Evolutionary conservation across 495 filamentous ascomycete species (phyloP), one percentile per base, ranked within the genome.

Genomic region (Penicillium samsonianum): DNA sequence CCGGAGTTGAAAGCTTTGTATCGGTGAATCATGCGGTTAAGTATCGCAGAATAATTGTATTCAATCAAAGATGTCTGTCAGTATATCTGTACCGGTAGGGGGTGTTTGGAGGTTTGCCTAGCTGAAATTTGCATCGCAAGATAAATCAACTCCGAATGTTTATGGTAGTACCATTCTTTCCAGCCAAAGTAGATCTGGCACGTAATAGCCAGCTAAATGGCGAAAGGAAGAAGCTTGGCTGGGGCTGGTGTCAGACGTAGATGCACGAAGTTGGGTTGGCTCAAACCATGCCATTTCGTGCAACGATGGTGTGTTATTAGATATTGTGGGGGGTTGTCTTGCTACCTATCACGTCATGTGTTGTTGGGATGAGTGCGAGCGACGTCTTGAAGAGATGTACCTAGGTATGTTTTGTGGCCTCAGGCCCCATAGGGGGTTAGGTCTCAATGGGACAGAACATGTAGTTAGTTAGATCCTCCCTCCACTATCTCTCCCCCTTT

Each of bases 271-370:
- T 22, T 30, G 30, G 28, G 3, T 33, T 3, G 16, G 31, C 7
- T 19, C 1, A 5, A 17, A 23, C 9, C 8, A 50, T 50, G 28
- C 19, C 48, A 50, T 50, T 35, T 37, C 17, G 19, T 3, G 16
- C 26, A 38, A 50, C 22, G 9, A 50, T 50, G 47, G 47, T 50
- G 47, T 50, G 2, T 35, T 37, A 33, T 50, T 35, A 28, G 28
- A 26, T 16, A 50, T 33, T 7, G 5, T n/a, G 7, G 17, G n/a
- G n/a, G 23, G 23, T 25, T 25, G 23, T 25, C 4, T 25, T 25
- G 23, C 4, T 25, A 25, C n/a, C 4, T 25, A 25, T 25, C 23
- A 25, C 23, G 23, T 25, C 23, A 25, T 25, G 23, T 25, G 4
- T 4, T 25, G n/a, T n/a, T n/a, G n/a, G n/a, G n/a, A n/a, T n/a